phyloP scores from a whole-genome alignment of 306 rosid genomes.

The Ormosia emarginata region DNA sequence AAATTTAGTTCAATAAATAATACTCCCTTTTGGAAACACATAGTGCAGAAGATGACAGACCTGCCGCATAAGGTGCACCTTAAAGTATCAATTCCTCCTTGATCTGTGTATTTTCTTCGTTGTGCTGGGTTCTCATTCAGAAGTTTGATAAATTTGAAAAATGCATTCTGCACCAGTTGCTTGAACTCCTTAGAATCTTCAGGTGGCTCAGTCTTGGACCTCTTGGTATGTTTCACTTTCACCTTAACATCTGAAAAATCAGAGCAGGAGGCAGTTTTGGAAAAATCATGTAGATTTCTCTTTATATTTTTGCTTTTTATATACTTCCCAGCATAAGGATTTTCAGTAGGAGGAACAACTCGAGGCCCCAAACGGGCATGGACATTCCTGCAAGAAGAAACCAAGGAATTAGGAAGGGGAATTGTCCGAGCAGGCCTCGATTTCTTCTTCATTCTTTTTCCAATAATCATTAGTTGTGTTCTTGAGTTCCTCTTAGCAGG shows the following conservation, averaged over 20 bases:
- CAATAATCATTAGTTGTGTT: not conserved
- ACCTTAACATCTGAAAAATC: slow-evolving; percentile 2
- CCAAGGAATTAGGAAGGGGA: not conserved
- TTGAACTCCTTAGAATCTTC: slow-evolving; percentile 41
- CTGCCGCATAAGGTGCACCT: slow-evolving; percentile 44
- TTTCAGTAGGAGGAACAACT: not conserved
- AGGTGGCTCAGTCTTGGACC: slow-evolving; percentile 21
- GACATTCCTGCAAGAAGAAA: not conserved
- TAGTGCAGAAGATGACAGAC: slow-evolving; percentile 26
- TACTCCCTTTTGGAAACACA: not conserved
- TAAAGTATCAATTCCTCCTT: slow-evolving; percentile 7
- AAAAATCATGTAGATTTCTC: not conserved
- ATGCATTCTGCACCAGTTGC: slow-evolving; percentile 26
- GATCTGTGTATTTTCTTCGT: slow-evolving; percentile 20
- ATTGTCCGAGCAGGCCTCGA: not conserved
- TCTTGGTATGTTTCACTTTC: slow-evolving; percentile 6
- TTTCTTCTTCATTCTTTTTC: slow-evolving; percentile 21
- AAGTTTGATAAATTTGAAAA: slow-evolving; percentile 34
- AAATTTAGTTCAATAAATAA: not conserved
- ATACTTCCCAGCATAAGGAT: not conserved
- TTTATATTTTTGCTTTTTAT: not conserved
- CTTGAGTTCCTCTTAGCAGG: not conserved
- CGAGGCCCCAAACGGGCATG: slow-evolving; percentile 11
- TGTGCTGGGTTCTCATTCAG: slow-evolving; percentile 29
- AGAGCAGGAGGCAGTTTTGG: not conserved